These are phyloP conservation scores for Fusarium hostae DNA, from an alignment of 2,329 filamentous ascomycete genomes.

Conservation along the genomic window DNA sequence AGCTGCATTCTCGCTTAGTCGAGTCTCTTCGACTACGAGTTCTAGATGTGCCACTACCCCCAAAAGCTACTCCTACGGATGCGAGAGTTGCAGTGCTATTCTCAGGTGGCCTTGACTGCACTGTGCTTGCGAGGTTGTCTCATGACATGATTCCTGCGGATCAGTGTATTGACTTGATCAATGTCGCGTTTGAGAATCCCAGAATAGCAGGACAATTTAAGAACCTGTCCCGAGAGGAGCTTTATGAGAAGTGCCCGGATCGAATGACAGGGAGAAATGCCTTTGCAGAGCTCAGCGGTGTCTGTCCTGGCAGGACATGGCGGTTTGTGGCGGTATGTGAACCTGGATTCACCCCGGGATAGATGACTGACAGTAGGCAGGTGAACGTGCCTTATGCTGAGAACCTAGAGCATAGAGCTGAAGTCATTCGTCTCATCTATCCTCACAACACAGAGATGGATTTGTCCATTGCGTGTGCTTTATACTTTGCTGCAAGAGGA, in stretches of 20 bases:
- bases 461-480: slow-evolving; percentile 87
- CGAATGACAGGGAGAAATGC: slow-evolving; percentile 86
- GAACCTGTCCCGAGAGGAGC: slow-evolving; percentile 45
- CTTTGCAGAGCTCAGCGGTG: slow-evolving; percentile 74
- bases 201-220: slow-evolving; percentile 70
- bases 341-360: not conserved
- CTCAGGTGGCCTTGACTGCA: slow-evolving; percentile 94
- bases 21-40: slow-evolving; percentile 74
- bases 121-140: slow-evolving; percentile 81
- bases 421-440: slow-evolving; percentile 81
- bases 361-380: slow-evolving; percentile 47
- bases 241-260: slow-evolving; percentile 90
- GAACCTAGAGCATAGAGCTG: slow-evolving; percentile 73
- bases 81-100: slow-evolving; percentile 83
- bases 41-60: slow-evolving; percentile 71
- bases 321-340: slow-evolving; percentile 77
- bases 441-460: slow-evolving; percentile 99
- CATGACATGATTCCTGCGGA: slow-evolving; percentile 77
- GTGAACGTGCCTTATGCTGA: slow-evolving; percentile 86
- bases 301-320: slow-evolving; percentile 80
- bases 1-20: slow-evolving; percentile 65
- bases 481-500: slow-evolving; percentile 95
- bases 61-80: slow-evolving; percentile 49
- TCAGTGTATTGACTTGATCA: slow-evolving; percentile 86
- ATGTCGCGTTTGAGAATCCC: slow-evolving; percentile 97